A percentile compares a stretch with the other conserved stretches of the same genome.
Conservation (phyloP, 805 yeast genomes). For the Starmerella sp. region DNA sequence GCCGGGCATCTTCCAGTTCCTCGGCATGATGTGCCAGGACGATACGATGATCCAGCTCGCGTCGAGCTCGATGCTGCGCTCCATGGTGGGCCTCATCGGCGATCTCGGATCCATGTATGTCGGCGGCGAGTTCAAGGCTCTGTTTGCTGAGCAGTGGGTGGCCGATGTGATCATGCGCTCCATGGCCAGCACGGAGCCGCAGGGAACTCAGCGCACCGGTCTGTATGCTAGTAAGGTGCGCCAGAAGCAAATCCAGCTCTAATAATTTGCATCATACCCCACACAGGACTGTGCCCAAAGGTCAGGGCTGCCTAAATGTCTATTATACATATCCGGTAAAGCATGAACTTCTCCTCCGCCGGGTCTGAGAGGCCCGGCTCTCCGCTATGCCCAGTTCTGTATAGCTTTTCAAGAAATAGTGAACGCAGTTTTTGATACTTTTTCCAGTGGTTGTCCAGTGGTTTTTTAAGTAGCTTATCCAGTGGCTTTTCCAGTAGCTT, state of each 20-base stretch:
- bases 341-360: neutral
- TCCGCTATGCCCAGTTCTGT: too few relatives aligned
- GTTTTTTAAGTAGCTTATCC: too few relatives aligned
- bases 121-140: constrained; percentile 57
- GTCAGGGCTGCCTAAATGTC: neutral
- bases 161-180: constrained; percentile 66
- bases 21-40: constrained; percentile 50
- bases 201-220: constrained; percentile 77
- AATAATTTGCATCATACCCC: constrained; percentile 2
- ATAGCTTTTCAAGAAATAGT: too few relatives aligned
- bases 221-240: constrained; percentile 78
- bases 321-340: neutral
- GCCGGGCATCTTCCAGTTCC: constrained; percentile 57
- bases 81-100: constrained; percentile 84
- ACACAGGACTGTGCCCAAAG: neutral
- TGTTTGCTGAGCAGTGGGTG: constrained; percentile 68
- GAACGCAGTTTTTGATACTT: too few relatives aligned
- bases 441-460: too few relatives aligned
- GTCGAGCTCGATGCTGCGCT: constrained; percentile 62
- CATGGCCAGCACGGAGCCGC: constrained; percentile 47
- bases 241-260: constrained; percentile 45
- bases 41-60: constrained; percentile 39
- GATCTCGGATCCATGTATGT: constrained; percentile 84
- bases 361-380: neutral
- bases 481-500: too few relatives aligned